These are phyloP conservation scores for Clarireedia hainanense DNA, from an alignment of 2,329 filamentous ascomycete genomes.

Conservation along the genomic window DNA sequence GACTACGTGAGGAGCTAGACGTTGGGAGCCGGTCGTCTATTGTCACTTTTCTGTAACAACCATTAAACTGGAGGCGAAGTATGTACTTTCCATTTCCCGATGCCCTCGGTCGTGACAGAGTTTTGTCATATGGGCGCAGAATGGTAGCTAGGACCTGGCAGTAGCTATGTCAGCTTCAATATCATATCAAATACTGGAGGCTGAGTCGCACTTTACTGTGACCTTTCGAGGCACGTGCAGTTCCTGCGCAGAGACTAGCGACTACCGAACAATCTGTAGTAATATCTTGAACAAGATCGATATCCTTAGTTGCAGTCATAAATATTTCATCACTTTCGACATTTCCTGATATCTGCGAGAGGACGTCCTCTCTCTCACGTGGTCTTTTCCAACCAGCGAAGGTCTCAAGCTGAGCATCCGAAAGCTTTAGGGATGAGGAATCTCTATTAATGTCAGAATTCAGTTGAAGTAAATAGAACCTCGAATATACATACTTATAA, in stretches of 20 bases:
- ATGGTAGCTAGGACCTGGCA: conserved; percentile 59
- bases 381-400: conserved; percentile 82
- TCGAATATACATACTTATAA: conserved; percentile 47
- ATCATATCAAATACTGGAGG: not conserved
- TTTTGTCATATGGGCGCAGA: conserved; percentile 66
- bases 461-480: too few relatives aligned
- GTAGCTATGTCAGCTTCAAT: conserved; percentile 5
- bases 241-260: conserved; percentile 81
- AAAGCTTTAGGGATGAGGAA: conserved; percentile 60
- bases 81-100: conserved; percentile 85
- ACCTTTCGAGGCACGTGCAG: conserved; percentile 61
- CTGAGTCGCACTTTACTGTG: conserved; percentile 51
- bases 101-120: conserved; percentile 47
- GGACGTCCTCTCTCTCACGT: conserved; percentile 47
- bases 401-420: conserved; percentile 62
- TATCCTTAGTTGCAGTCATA: conserved; percentile 50
- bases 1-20: conserved; percentile 63
- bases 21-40: conserved; percentile 84
- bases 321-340: conserved; percentile 33
- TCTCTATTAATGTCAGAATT: conserved; percentile 48
- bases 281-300: conserved; percentile 89
- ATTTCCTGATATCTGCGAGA: not conserved
- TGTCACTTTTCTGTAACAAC: conserved; percentile 76
- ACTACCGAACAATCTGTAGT: conserved; percentile 97
- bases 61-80: conserved; percentile 91